A percentile compares a stretch with the other conserved stretches of the same genome.
Evolutionary conservation across 2,329 filamentous ascomycete species (phyloP).

Genomic region (Sclerotinia spermophila): DNA sequence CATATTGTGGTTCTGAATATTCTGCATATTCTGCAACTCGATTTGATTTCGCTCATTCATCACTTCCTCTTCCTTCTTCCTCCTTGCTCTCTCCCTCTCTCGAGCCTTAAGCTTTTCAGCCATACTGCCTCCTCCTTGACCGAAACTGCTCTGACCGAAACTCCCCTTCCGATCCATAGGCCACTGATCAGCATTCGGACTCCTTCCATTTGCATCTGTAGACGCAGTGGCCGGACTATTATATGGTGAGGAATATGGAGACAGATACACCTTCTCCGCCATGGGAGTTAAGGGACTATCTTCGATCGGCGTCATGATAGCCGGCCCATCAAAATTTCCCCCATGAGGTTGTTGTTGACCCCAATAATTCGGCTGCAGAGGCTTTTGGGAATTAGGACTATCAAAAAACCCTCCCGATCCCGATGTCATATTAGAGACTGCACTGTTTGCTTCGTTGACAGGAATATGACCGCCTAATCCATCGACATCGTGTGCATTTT

Average conservation of each 20-base stretch:
- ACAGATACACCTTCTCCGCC: constrained; percentile 47
- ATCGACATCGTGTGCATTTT: constrained; percentile 20
- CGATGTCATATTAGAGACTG: constrained; percentile 33
- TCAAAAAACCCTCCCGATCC: constrained; percentile 42
- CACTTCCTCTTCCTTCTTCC: constrained; percentile 23
- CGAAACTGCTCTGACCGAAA: constrained; percentile 21
- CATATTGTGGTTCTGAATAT: constrained; percentile 30
- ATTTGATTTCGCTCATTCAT: constrained; percentile 24
- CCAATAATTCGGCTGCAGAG: constrained; percentile 46
- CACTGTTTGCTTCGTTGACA: not conserved
- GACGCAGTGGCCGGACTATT: constrained; percentile 48
- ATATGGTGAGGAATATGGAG: constrained; percentile 58
- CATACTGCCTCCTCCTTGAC: constrained; percentile 15
- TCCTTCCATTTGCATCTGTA: constrained; percentile 17
- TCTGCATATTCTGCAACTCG: constrained; percentile 28
- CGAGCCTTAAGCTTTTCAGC: constrained; percentile 12
- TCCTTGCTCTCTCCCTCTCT: constrained; percentile 14
- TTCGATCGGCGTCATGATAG: constrained; percentile 12
- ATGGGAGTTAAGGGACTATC: constrained; percentile 39
- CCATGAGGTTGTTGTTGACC: constrained; percentile 39
- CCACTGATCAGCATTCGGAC: constrained; percentile 25
- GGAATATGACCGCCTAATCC: constrained; percentile 16
- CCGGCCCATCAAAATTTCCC: constrained; percentile 29
- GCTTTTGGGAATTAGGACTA: constrained; percentile 53
- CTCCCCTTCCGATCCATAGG: constrained; percentile 27